Evolutionary conservation across 2,329 filamentous ascomycete species (phyloP), one percentile per base, ranked within the genome.

Genomic region (Aspergillus ibericus): DNA sequence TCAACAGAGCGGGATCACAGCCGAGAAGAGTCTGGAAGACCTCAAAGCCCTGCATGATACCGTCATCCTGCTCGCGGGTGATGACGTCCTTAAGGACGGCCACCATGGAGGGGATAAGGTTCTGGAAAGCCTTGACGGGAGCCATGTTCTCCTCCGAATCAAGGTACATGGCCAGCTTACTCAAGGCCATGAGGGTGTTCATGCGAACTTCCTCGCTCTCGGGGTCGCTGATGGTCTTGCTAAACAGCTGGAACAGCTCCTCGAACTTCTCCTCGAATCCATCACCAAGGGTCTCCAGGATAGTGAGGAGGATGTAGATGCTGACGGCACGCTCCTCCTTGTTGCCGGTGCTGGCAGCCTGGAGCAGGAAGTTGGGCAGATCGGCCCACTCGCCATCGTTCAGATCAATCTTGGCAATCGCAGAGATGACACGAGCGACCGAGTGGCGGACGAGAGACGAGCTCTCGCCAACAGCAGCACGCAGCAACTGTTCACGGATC

Each of bases 21-120:
- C 90, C 90, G 55, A 99, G 85, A 69, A 97, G 88, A 52, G 91
- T 95, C 81, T 98, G 95, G 85, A 98, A 96, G 66, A 96, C 92
- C 74, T 98, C 95, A 68, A 98, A 99, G 25, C 92, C 87, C 72
- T 93, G 88, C 82, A 93, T 91, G 67, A 90, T 88, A 73, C 90
- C 89, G 72, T 96, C 93, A 68, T 97, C 93, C 68, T 97, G 90
- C 58, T 85, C 85, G 58, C 85, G 84, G 68, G 92, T 85, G 59
- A 98, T 90, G 25, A 90, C 86, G 63, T 88, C 84, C 83, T 96
- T 95, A 65, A 98, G 83, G 10, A 97, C 91, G 63, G 87, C 85
- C 59, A 98, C 93, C 89, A 98, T 95, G 69, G 86, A 80, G 10
- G 95, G 93, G 60, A 98, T 84, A 56, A 95, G 86, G 64, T 84